Evolutionary conservation across 441 rosid genomes (phyloP), one percentile per base, ranked within the genome.

Genomic region (Biscutella laevigata): DNA sequence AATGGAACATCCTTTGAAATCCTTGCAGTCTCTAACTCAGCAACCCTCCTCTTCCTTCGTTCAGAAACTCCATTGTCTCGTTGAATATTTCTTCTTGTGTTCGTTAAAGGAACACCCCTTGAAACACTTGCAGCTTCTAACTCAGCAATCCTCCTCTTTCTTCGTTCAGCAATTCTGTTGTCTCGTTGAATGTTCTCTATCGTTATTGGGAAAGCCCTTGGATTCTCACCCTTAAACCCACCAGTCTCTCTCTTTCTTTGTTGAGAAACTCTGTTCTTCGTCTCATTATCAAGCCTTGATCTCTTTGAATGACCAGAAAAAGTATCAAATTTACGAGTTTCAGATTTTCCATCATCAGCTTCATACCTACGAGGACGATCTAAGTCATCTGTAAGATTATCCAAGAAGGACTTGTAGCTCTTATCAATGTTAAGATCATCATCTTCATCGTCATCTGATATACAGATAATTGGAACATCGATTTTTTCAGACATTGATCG

Each of bases 401-500:
- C 60, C 7, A 66, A 22, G 35, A 51, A 16, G 6, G 43, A 6
- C 22, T 29, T 52, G 48, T 66, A 66, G 4, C 43, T 17, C 22
- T 29, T 11, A 22, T 65, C 59, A 36, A 42, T 4, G 40, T 10
- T 34, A 21, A 28, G 6, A 9, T 45, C 33, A 14, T 11, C 56
- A 38, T 55, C 36, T 8, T 53, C 27, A 59, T 12, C 35, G 7
- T 56, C 68, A 6, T 64, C 43, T 10, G 19, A 58, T 37, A 35
- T 47, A 64, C 35, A 41, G n/a, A 64, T 33, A 21, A 64, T 29
- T 0, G 64, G 58, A 41, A 51, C 27, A 48, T 20, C 32, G 19
- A 20, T n/a, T 19, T 15, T 28, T n/a, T 33, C 4, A 20, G 26
- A 15, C 39, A 49, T 49, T 33, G 13, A 4, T 21, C n/a, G n/a